These are phyloP conservation scores for Saturnispora dispora DNA, from an alignment of 805 yeast species.

Conservation along the genomic window DNA sequence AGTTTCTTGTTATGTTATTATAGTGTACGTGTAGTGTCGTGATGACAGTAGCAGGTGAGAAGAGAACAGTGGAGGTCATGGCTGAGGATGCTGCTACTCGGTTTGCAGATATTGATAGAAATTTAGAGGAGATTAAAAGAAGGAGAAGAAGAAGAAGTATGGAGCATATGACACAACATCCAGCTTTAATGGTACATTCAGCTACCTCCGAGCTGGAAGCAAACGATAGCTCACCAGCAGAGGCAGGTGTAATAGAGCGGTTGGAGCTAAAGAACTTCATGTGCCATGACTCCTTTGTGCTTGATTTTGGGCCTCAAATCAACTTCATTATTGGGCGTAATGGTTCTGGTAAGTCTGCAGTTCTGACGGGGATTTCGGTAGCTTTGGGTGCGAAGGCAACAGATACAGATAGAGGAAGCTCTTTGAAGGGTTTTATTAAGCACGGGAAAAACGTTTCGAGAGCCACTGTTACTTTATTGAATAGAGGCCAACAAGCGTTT, in stretches of 20 bases:
- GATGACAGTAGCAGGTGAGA: neutral
- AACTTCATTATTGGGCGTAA: slow-evolving; percentile 85
- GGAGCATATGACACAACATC: slow-evolving; percentile 19
- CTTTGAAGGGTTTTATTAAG: slow-evolving; percentile 59
- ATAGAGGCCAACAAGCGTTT: slow-evolving; percentile 58
- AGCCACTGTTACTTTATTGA: slow-evolving; percentile 54
- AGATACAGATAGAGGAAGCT: slow-evolving; percentile 76
- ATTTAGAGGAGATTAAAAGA: slow-evolving; percentile 8
- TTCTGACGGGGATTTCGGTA: slow-evolving; percentile 77
- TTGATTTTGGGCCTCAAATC: slow-evolving; percentile 67
- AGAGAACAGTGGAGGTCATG: neutral
- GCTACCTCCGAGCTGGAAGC: slow-evolving; percentile 1
- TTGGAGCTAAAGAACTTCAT: slow-evolving; percentile 67
- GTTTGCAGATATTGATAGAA: slow-evolving; percentile 24
- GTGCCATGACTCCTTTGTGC: slow-evolving; percentile 79
- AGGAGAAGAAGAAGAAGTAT: slow-evolving; percentile 9
- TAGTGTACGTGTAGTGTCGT: neutral
- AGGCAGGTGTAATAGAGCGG: slow-evolving; percentile 61
- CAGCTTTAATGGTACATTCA: neutral
- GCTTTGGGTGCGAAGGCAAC: slow-evolving; percentile 86
- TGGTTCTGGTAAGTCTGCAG: slow-evolving; percentile 88
- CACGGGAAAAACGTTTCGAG: slow-evolving; percentile 68
- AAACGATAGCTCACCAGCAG: slow-evolving; percentile 27
- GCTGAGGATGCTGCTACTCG: slow-evolving; percentile 4
- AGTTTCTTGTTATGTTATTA: neutral